These are phyloP conservation scores for Ceratobasidium sp. DNA, from an alignment of 1,284 basidiomycete species.

Conservation along the genomic window DNA sequence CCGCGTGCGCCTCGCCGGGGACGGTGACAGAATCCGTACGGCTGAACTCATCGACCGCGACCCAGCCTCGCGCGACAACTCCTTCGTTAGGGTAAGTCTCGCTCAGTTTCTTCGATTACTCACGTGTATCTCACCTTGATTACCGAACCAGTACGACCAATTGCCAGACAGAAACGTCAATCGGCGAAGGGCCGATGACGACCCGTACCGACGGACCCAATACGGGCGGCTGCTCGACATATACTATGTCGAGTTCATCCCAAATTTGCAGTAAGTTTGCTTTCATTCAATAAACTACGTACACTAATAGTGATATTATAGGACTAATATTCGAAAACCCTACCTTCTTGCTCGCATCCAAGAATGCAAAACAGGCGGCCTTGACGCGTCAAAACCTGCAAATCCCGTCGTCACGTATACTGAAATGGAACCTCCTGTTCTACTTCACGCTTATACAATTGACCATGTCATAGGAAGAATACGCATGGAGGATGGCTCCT, in stretches of 20 bases:
- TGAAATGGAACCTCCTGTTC: neutral
- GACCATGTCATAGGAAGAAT: constrained; percentile 14
- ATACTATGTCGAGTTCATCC: too few species aligned
- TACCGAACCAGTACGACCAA: constrained; percentile 31
- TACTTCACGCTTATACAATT: neutral
- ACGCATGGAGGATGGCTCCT: neutral
- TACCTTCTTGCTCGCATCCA: constrained; percentile 13
- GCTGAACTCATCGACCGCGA: neutral
- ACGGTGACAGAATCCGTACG: constrained; percentile 15
- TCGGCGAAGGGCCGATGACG: neutral
- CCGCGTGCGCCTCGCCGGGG: constrained; percentile 8
- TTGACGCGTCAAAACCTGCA: constrained; percentile 2
- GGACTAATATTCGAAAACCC: neutral
- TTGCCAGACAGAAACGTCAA: neutral
- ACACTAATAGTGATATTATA: neutral
- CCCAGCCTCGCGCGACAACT: constrained; percentile 23
- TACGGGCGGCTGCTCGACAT: constrained; percentile 11
- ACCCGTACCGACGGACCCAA: neutral
- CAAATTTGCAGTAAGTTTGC: too few species aligned
- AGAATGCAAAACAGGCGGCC: constrained; percentile 7
- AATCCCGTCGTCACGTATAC: constrained; percentile 24
- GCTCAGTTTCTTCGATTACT: neutral
- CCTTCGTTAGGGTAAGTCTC: constrained; percentile 10
- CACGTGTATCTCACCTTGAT: neutral
- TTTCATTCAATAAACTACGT: too few species aligned